Conservation (phyloP, 2,329 filamentous ascomycete species). For the Zarea fungicola region DNA sequence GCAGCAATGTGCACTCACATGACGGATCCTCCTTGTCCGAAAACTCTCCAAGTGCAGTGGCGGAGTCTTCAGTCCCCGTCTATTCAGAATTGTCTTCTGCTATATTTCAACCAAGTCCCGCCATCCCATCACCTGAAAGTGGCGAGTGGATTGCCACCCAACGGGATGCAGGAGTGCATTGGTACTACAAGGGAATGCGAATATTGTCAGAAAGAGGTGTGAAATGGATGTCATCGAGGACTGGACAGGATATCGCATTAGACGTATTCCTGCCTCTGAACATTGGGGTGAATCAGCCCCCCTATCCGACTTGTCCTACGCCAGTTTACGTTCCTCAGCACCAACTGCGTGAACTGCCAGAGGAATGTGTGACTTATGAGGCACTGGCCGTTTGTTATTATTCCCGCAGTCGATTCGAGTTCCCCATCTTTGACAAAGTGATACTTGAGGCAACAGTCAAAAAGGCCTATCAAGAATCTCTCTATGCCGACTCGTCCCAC, state of each 20-base stretch:
- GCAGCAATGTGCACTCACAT: too few relatives aligned
- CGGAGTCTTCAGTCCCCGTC: background rate
- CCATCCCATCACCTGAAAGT: too few relatives aligned
- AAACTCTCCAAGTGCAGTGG: too few relatives aligned
- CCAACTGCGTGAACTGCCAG: background rate
- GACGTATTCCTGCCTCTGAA: too few relatives aligned
- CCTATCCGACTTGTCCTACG: too few relatives aligned
- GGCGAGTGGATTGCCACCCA: background rate
- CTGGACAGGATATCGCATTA: slow-evolving; percentile 1
- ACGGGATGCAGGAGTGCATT: slow-evolving; percentile 4
- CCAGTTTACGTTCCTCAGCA: too few relatives aligned
- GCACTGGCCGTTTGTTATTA: background rate
- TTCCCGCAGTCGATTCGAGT: background rate
- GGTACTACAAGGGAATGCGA: slow-evolving; percentile 16
- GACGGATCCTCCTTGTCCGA: too few relatives aligned
- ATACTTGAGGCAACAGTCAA: slow-evolving; percentile 9
- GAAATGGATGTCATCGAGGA: slow-evolving; percentile 13
- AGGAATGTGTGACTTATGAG: background rate
- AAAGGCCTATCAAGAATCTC: slow-evolving; percentile 7
- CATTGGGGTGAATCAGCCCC: background rate
- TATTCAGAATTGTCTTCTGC: background rate
- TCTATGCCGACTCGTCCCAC: background rate
- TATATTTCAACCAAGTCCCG: too few relatives aligned
- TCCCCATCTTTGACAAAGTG: slow-evolving; percentile 6
- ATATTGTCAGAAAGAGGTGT: slow-evolving; percentile 12